phyloP scores from a whole-genome alignment of 306 rosid species.

The Acacia acuminata region DNA sequence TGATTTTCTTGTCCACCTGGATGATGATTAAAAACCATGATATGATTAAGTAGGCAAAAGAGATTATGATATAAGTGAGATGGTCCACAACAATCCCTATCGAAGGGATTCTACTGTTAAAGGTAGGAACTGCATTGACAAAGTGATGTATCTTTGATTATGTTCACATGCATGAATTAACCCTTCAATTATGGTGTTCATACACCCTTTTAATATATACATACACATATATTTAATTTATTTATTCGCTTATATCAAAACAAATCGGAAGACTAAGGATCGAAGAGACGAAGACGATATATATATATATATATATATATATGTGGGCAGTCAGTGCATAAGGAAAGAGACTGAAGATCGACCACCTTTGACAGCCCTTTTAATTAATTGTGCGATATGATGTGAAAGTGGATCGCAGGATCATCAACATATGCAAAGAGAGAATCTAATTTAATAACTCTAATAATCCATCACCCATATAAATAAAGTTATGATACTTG shows the following conservation, averaged over 20 bases:
- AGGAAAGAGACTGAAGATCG: slow-evolving; percentile 11
- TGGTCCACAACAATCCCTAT: slow-evolving; percentile 42
- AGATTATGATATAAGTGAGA: slow-evolving; percentile 11
- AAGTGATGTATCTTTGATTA: slow-evolving; percentile 33
- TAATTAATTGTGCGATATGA: not conserved
- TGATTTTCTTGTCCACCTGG: not conserved
- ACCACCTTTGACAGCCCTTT: slow-evolving; percentile 13
- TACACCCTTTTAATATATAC: not conserved
- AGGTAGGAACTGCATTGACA: slow-evolving; percentile 14
- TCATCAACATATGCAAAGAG: not conserved
- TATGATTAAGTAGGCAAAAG: slow-evolving; percentile 3
- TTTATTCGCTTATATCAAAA: not conserved
- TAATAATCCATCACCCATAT: not conserved
- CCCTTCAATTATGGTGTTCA: slow-evolving; percentile 40
- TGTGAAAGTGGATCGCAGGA: slow-evolving; percentile 1
- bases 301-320: too few relatives aligned
- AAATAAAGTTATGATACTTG: too few relatives aligned
- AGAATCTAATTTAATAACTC: slow-evolving; percentile 5
- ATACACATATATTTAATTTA: not conserved
- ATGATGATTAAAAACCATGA: slow-evolving; percentile 22
- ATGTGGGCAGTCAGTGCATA: too few relatives aligned
- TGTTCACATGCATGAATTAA: slow-evolving; percentile 40
- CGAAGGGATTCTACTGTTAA: slow-evolving; percentile 16
- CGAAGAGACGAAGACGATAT: too few relatives aligned
- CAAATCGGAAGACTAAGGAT: too few relatives aligned